These are phyloP conservation scores for Sclerotinia minor DNA, from an alignment of 2,329 filamentous ascomycete species.

Conservation along the genomic window DNA sequence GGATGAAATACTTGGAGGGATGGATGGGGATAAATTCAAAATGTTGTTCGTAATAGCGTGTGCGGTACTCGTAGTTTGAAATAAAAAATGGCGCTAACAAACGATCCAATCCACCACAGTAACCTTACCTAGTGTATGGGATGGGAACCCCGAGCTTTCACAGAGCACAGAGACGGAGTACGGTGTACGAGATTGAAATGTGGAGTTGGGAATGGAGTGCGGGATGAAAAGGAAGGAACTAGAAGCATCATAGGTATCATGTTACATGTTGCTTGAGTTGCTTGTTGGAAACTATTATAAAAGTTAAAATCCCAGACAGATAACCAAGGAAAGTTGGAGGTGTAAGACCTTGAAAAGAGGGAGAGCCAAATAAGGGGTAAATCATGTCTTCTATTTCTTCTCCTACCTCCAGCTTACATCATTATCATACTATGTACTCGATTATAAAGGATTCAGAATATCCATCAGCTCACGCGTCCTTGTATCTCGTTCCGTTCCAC, in stretches of 20 bases:
- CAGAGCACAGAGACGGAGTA: background rate
- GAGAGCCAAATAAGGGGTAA: background rate
- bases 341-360: too few relatives aligned
- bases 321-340: too few relatives aligned
- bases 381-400: background rate
- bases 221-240: background rate
- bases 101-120: constrained; percentile 10
- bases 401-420: background rate
- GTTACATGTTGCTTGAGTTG: too few relatives aligned
- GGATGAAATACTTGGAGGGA: constrained; percentile 6
- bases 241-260: too few relatives aligned
- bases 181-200: background rate
- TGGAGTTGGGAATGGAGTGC: background rate
- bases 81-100: constrained; percentile 11
- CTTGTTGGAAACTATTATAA: background rate
- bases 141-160: background rate
- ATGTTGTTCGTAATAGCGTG: constrained; percentile 4
- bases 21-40: constrained; percentile 7
- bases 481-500: background rate
- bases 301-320: background rate
- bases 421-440: background rate
- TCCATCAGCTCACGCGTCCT: background rate
- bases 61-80: constrained; percentile 21
- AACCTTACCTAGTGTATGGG: background rate
- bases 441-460: background rate